A percentile compares a stretch with the other conserved stretches of the same genome.
These are phyloP conservation scores for Lentinula aciculospora DNA, from an alignment of 768 basidiomycete species.

Conservation along the genomic window DNA sequence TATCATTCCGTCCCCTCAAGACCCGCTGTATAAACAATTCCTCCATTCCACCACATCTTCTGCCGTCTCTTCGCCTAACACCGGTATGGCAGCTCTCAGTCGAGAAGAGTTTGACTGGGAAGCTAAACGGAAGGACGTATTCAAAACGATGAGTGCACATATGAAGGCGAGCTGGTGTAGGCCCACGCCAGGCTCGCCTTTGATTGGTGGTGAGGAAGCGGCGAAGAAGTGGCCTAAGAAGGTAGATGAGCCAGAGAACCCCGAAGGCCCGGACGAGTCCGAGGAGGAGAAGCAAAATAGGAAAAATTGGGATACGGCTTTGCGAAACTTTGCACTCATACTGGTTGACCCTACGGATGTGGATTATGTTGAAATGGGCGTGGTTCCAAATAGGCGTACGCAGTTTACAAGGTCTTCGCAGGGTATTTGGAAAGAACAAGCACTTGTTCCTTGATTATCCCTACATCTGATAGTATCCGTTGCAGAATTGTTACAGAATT, in stretches of 20 bases:
- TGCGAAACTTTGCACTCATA: slow-evolving; percentile 66
- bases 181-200: slow-evolving; percentile 54
- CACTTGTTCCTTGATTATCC: slow-evolving; percentile 54
- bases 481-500: too few species aligned
- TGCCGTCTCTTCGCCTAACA: background rate
- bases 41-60: slow-evolving; percentile 16
- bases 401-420: slow-evolving; percentile 38
- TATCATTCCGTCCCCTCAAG: slow-evolving; percentile 46
- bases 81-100: slow-evolving; percentile 26
- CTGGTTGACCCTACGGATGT: slow-evolving; percentile 66
- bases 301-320: slow-evolving; percentile 45
- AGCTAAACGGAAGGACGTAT: slow-evolving; percentile 50
- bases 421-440: slow-evolving; percentile 51
- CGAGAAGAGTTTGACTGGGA: slow-evolving; percentile 62
- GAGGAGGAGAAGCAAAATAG: slow-evolving; percentile 33
- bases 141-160: slow-evolving; percentile 48
- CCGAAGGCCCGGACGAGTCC: slow-evolving; percentile 29
- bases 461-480: too few species aligned
- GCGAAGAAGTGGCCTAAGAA: slow-evolving; percentile 55
- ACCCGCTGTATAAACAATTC: slow-evolving; percentile 30
- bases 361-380: slow-evolving; percentile 61
- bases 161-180: slow-evolving; percentile 73
- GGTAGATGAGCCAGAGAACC: slow-evolving; percentile 40
- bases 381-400: slow-evolving; percentile 53
- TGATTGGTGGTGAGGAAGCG: slow-evolving; percentile 49